Base-by-base conservation (phyloP, 176 grass and related monocot species). In the Aechmea fasciata region DNA sequence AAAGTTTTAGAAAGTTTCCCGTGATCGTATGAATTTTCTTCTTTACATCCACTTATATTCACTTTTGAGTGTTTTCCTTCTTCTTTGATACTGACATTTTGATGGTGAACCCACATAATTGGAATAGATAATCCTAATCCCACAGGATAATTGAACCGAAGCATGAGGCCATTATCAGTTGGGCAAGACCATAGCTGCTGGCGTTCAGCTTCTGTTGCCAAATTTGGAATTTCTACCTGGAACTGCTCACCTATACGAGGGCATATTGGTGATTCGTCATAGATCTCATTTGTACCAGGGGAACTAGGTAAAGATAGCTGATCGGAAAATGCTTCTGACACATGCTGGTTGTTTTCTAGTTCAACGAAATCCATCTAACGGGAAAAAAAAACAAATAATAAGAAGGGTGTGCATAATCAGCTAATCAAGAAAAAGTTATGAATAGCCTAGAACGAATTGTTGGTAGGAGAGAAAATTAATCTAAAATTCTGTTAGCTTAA, bases 171-270 rank as follows among this genome's bases (percentile, higher is more conserved):
- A 52, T 49, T 69, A 76, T 82, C 70, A 67, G 68, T 19, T 72
- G 64, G 13, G 1, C 25, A 59, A 47, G 75, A 79, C 51, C 79
- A 82, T 79, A 79, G 57, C 24, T 66, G 63, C n/a, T 73, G 0
- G 8, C 0, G 61, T 77, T 86, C 72, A 48, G 74, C 80, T 65
- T 89, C 65, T 57, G 66, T 80, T 75, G 67, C 15, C 48, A 81
- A 47, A 59, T 52, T 68, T 47, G 89, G 94, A 83, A 99, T 65
- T 67, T 75, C 79, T 62, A 77, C 87, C 75, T 99, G 94, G 77
- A 85, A 93, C 83, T 93, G 84, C 66, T 90, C 71, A 65, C 94
- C 94, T 49, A 88, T 76, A 73, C 87, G 89, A 69, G 87, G 79
- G 68, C 68, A 74, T 18, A 87, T 65, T 69, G 70, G 78, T 71